These are phyloP conservation scores for Diaporthe australafricana DNA, from an alignment of 2,329 filamentous ascomycete genomes.

Conservation along the genomic window DNA sequence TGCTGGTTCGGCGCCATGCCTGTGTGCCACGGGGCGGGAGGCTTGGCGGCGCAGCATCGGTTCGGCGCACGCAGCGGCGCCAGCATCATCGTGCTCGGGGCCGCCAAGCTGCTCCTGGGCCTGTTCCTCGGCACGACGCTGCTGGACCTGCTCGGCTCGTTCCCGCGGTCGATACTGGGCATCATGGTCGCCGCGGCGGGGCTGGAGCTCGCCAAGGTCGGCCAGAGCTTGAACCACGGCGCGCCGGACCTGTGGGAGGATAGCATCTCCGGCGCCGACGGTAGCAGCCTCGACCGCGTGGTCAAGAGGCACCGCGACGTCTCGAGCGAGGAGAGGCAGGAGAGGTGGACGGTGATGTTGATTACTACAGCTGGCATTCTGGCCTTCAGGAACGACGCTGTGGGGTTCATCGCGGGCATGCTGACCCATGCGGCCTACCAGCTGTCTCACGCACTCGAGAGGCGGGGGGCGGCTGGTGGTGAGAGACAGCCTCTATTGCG, in stretches of 20 bases:
- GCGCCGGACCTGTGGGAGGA: slow-evolving; percentile 69
- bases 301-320: slow-evolving; percentile 62
- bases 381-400: slow-evolving; percentile 89
- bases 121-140: slow-evolving; percentile 80
- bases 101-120: slow-evolving; percentile 81
- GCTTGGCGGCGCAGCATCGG: slow-evolving; percentile 88
- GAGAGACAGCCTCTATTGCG: slow-evolving; percentile 46
- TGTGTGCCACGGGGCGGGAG: slow-evolving; percentile 92
- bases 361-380: slow-evolving; percentile 85
- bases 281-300: slow-evolving; percentile 42
- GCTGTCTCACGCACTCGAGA: slow-evolving; percentile 53
- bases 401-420: slow-evolving; percentile 87
- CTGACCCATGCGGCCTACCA: slow-evolving; percentile 79
- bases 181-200: slow-evolving; percentile 93
- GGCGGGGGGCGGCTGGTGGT: slow-evolving; percentile 38
- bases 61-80: slow-evolving; percentile 92
- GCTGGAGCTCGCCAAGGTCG: slow-evolving; percentile 87
- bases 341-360: slow-evolving; percentile 91
- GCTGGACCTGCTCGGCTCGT: slow-evolving; percentile 75
- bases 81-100: slow-evolving; percentile 82
- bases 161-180: slow-evolving; percentile 82
- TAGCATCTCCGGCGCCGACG: slow-evolving; percentile 47
- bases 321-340: slow-evolving; percentile 75
- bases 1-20: slow-evolving; percentile 98
- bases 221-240: slow-evolving; percentile 83